These are phyloP conservation scores for Babjeviella inositovora DNA, from an alignment of 805 yeast species.

Conservation along the genomic window DNA sequence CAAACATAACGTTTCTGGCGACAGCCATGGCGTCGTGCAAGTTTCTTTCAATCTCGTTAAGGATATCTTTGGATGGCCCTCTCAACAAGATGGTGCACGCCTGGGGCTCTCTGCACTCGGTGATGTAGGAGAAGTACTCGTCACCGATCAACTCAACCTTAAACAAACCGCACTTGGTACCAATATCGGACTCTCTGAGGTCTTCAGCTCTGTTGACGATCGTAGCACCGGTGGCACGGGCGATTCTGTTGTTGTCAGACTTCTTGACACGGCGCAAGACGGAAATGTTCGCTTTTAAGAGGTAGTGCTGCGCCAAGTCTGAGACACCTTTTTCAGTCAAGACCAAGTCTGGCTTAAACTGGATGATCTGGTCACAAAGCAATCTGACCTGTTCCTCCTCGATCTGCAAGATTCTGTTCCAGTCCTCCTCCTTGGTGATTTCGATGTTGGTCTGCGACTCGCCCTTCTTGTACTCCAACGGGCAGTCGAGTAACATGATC, in stretches of 20 bases:
- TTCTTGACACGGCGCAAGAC: constrained; percentile 90
- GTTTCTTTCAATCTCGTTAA: constrained; percentile 93
- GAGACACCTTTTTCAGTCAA: constrained; percentile 97
- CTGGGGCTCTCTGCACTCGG: constrained; percentile 67
- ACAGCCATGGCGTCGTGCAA: constrained; percentile 98
- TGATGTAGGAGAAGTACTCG: constrained; percentile 82
- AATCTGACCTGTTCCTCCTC: constrained; percentile 93
- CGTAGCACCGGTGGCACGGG: constrained; percentile 96
- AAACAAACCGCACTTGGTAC: constrained; percentile 79
- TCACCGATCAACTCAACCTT: constrained; percentile 93
- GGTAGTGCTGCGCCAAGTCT: constrained; percentile 92
- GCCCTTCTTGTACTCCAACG: constrained; percentile 96
- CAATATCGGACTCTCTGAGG: constrained; percentile 79
- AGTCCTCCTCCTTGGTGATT: constrained; percentile 89
- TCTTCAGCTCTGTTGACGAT: constrained; percentile 94
- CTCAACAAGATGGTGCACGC: constrained; percentile 90
- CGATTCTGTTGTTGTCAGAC: constrained; percentile 89
- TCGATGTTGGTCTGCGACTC: constrained; percentile 98
- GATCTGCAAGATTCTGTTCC: constrained; percentile 88
- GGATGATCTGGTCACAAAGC: constrained; percentile 73
- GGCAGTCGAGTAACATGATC: constrained; percentile 82
- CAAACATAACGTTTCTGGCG: constrained; percentile 84
- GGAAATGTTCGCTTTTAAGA: constrained; percentile 84
- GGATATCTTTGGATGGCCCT: constrained; percentile 93
- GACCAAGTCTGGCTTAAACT: constrained; percentile 83